Evolutionary conservation across 305 asterid genomes (phyloP).

Genomic region (Euphrasia arctica): DNA sequence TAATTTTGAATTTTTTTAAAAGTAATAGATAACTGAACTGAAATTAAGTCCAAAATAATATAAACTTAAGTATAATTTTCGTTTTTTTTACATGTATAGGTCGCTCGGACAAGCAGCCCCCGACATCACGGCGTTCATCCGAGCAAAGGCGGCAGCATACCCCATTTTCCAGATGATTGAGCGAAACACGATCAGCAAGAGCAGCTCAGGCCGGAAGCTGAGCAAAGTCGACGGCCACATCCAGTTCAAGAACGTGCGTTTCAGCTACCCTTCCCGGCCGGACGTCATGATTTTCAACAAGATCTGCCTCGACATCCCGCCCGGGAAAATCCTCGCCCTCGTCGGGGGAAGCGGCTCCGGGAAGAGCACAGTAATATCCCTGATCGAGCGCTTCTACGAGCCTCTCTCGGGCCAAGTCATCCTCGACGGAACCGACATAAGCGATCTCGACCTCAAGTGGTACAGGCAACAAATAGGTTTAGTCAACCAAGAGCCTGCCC

Average conservation of each 20-base stretch:
- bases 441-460: conserved; percentile 79
- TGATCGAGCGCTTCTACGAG: conserved; percentile 93
- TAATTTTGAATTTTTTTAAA: too few relatives aligned
- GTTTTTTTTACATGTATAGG: conserved; percentile 36
- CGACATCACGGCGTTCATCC: conserved; percentile 74
- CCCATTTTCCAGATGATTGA: conserved; percentile 97
- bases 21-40: too few relatives aligned
- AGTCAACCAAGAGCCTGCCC: conserved; percentile 96
- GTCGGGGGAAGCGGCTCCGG: conserved; percentile 99
- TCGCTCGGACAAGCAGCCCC: conserved; percentile 97
- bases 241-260: conserved; percentile 64
- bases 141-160: conserved; percentile 89
- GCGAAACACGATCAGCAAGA: conserved; percentile 45
- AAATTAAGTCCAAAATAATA: too few relatives aligned
- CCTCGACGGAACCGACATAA: conserved; percentile 66
- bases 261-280: conserved; percentile 90
- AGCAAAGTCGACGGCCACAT: conserved; percentile 80
- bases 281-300: conserved; percentile 69
- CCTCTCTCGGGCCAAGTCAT: conserved; percentile 64
- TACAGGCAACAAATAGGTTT: conserved; percentile 83
- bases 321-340: conserved; percentile 90
- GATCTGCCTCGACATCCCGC: conserved; percentile 68
- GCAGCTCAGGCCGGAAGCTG: conserved; percentile 53
- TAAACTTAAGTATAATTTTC: too few relatives aligned
- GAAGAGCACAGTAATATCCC: conserved; percentile 88